Conservation (phyloP, 164 flowering plant genomes). For the Aristolochia fimbriata region DNA sequence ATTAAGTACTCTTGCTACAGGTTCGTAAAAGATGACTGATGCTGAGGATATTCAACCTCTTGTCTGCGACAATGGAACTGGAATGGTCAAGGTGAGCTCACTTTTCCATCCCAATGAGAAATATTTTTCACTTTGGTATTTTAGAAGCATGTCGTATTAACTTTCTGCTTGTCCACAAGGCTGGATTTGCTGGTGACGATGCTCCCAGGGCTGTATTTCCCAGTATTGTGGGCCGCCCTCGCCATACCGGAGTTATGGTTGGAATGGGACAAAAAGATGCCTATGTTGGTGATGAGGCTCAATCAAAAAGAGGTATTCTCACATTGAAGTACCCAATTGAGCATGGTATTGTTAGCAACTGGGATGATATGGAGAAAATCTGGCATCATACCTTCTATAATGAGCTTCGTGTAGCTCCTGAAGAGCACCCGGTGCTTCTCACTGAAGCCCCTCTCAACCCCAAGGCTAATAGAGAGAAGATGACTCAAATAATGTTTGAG, state of each 20-base stretch:
- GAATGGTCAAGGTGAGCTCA: conserved; percentile 15
- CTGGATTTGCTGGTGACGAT: conserved; percentile 81
- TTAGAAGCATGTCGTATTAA: neutral
- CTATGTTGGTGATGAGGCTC: conserved; percentile 67
- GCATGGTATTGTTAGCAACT: conserved; percentile 76
- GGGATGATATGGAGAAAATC: conserved; percentile 85
- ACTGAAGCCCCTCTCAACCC: conserved; percentile 77
- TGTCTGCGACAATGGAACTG: conserved; percentile 17
- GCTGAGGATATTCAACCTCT: conserved; percentile 18
- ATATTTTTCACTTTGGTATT: too few species aligned
- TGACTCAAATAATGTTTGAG: conserved; percentile 72
- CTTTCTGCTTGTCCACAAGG: conserved; percentile 19
- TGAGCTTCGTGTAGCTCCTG: conserved; percentile 70
- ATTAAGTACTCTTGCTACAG: neutral
- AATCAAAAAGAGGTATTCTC: conserved; percentile 60
- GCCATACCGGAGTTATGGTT: conserved; percentile 68
- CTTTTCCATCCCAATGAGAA: neutral
- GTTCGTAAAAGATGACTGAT: conserved; percentile 11
- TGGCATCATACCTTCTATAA: conserved; percentile 71
- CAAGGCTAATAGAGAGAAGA: conserved; percentile 70
- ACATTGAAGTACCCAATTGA: conserved; percentile 71
- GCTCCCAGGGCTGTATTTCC: conserved; percentile 79
- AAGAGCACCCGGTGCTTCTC: conserved; percentile 69
- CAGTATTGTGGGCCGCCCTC: conserved; percentile 60
- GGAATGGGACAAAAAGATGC: conserved; percentile 73